These are phyloP conservation scores for Calcarisporium arbuscula DNA, from an alignment of 2,329 filamentous ascomycete genomes.

Conservation along the genomic window DNA sequence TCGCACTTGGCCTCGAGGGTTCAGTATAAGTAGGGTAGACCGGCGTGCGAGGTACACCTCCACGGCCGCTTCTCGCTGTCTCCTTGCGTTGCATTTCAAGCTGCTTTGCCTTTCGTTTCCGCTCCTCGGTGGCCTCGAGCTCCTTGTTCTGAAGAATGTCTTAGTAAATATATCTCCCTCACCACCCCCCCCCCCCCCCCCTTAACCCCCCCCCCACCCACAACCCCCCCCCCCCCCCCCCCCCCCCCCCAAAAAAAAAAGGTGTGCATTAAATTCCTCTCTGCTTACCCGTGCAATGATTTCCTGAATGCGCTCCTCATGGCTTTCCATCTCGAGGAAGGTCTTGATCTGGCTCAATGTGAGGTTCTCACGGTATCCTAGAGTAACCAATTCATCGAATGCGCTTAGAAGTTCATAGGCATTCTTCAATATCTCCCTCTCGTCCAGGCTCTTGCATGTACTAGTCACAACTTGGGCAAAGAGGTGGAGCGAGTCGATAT, in stretches of 20 bases:
- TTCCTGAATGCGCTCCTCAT: conserved; percentile 97
- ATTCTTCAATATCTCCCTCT: conserved; percentile 90
- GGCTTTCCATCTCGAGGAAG: conserved; percentile 98
- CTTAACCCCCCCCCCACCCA: too few species aligned
- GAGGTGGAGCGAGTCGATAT: conserved; percentile 96
- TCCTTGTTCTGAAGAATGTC: conserved; percentile 83
- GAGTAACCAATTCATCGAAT: conserved; percentile 93
- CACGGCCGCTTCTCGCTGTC: conserved; percentile 68
- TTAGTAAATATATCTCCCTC: conserved; percentile 17
- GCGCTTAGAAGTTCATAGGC: conserved; percentile 94
- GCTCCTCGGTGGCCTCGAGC: conserved; percentile 93
- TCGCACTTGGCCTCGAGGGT: conserved; percentile 63
- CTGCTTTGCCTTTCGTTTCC: conserved; percentile 97
- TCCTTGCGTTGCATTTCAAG: conserved; percentile 98
- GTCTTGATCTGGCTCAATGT: conserved; percentile 98
- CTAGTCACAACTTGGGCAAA: conserved; percentile 96
- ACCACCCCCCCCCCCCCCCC: too few species aligned
- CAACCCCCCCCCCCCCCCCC: too few species aligned
- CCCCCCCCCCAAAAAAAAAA: too few species aligned
- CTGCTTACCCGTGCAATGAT: conserved; percentile 78
- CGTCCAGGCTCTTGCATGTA: conserved; percentile 92
- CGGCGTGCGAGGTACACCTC: conserved; percentile 63
- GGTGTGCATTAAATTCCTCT: conserved; percentile 1
- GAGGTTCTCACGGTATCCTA: conserved; percentile 94
- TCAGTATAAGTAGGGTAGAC: conserved; percentile 86